These are phyloP conservation scores for Ceratobasidium sp. DNA, from an alignment of 1,284 basidiomycete species.

Conservation along the genomic window DNA sequence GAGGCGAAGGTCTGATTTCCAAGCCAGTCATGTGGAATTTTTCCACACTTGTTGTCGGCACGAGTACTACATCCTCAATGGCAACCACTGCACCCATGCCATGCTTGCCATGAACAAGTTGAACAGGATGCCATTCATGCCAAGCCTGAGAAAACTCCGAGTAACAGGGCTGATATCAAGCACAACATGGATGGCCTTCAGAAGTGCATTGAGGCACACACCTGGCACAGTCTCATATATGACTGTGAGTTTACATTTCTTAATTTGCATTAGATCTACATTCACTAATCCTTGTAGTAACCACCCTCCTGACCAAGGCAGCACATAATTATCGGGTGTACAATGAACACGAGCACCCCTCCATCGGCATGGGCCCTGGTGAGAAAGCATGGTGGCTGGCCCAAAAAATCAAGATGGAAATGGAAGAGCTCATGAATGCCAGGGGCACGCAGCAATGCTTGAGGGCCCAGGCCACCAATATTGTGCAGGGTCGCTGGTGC, in stretches of 20 bases:
- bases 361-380: background rate
- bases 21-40: no score
- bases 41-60: no score
- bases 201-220: background rate
- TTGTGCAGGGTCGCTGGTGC: background rate
- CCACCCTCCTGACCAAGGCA: background rate
- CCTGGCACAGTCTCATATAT: background rate
- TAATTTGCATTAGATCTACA: background rate
- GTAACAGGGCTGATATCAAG: background rate
- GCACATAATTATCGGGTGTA: background rate
- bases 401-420: background rate
- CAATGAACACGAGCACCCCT: background rate
- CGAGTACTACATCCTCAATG: background rate
- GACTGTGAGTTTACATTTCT: background rate
- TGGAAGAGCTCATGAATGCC: background rate
- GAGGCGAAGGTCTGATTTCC: no score
- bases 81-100: background rate
- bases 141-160: background rate
- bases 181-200: background rate
- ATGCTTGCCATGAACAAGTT: background rate
- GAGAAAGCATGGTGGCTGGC: conserved; percentile 7
- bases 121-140: background rate
- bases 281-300: background rate
- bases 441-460: background rate
- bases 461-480: background rate